Conservation (phyloP, 2,329 filamentous ascomycete genomes). For the Apiospora marii region DNA sequence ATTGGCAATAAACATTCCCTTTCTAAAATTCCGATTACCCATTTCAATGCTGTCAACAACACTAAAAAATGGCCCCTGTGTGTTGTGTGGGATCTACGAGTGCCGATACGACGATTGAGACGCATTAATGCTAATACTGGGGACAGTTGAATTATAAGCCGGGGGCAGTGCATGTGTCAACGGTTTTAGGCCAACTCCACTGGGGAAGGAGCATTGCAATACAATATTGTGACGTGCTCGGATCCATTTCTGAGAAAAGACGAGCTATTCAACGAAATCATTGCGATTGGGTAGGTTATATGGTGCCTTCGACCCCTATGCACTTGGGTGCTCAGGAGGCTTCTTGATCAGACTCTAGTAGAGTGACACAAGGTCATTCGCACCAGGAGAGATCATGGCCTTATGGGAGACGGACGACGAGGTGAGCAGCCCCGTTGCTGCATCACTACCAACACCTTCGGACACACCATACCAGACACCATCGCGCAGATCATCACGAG, state of each 20-base stretch:
- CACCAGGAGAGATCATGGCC: slow-evolving; percentile 42
- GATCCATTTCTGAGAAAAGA: slow-evolving; percentile 1
- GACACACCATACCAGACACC: slow-evolving; percentile 77
- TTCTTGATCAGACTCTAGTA: slow-evolving; percentile 7
- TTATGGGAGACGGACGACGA: slow-evolving; percentile 72
- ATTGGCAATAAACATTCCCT: neutral
- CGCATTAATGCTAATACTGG: slow-evolving; percentile 22
- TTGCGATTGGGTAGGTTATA: slow-evolving; percentile 2
- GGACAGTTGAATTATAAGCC: slow-evolving; percentile 20
- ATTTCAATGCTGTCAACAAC: neutral
- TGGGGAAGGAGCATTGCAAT: slow-evolving; percentile 4
- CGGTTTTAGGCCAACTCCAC: slow-evolving; percentile 15
- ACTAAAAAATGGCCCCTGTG: slow-evolving; percentile 5
- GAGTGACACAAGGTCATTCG: neutral
- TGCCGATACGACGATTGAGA: slow-evolving; percentile 12
- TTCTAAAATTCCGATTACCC: neutral
- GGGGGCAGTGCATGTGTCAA: slow-evolving; percentile 15
- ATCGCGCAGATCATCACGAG: slow-evolving; percentile 73
- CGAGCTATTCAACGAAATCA: neutral
- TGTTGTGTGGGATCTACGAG: neutral
- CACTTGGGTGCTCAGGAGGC: slow-evolving; percentile 9
- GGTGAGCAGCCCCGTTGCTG: slow-evolving; percentile 61
- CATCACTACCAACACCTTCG: slow-evolving; percentile 72
- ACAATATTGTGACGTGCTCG: slow-evolving; percentile 21
- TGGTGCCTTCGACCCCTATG: slow-evolving; percentile 17